Conservation (phyloP, 768 basidiomycete species). For the Tricholoma furcatifolium region DNA sequence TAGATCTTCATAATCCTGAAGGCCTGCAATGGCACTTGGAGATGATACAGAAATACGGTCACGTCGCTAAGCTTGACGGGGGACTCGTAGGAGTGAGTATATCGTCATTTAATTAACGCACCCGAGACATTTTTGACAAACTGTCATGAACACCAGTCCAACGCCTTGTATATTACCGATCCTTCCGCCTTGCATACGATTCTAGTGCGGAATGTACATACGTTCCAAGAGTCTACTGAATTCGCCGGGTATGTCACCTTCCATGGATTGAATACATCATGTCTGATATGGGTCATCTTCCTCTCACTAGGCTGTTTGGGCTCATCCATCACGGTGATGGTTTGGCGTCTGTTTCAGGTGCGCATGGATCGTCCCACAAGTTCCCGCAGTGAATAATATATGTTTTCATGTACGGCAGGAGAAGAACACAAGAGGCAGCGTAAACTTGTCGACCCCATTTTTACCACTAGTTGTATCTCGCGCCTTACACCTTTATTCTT, state of each 20-base stretch:
- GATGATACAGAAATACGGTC: slow-evolving; percentile 22
- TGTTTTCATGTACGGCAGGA: slow-evolving; percentile 9
- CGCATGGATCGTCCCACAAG: neutral
- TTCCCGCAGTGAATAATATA: neutral
- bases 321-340: slow-evolving; percentile 24
- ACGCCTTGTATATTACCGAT: slow-evolving; percentile 26
- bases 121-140: no score
- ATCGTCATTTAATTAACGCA: no score
- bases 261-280: no score
- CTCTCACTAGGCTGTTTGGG: slow-evolving; percentile 21
- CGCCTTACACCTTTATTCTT: slow-evolving; percentile 25
- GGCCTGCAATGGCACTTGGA: slow-evolving; percentile 20
- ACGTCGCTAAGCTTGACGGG: slow-evolving; percentile 20
- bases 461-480: slow-evolving; percentile 20
- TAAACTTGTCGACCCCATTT: slow-evolving; percentile 23
- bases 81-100: slow-evolving; percentile 19
- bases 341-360: slow-evolving; percentile 24
- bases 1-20: slow-evolving; percentile 21
- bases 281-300: neutral
- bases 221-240: slow-evolving; percentile 24
- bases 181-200: slow-evolving; percentile 23
- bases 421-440: slow-evolving; percentile 25
- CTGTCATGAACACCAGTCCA: slow-evolving; percentile 9
- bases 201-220: slow-evolving; percentile 20
- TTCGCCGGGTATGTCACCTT: slow-evolving; percentile 19